Evolutionary conservation across 2,329 filamentous ascomycete genomes (phyloP), one percentile per base, ranked within the genome.

Genomic region (Didymella pomorum): DNA sequence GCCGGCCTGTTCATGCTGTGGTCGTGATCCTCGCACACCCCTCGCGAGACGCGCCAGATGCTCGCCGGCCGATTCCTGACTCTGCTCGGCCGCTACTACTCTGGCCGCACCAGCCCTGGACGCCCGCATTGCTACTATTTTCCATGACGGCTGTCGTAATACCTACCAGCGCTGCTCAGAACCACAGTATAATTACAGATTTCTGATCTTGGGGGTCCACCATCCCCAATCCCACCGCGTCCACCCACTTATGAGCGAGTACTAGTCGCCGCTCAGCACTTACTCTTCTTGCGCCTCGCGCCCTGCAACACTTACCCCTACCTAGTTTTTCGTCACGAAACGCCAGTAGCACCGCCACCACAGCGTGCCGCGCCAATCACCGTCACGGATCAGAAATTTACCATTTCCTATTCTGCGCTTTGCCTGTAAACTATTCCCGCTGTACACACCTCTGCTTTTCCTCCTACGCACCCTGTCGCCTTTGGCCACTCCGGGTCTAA

Each of bases 251-350:
- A 76, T 76, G 74, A 67, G 71, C 62, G 50, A 59, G 59, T 49
- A 56, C 62, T 76, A 71, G 65, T 63, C 62, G 52, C 61, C 52
- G 63, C 56, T 52, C 62, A 68, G 55, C 58, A 58, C 65, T 71
- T 76, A 71, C 67, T 68, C 67, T 77, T 76, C 76, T 76, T 72
- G 71, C 72, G 74, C 71, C 66, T 58, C 64, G 72, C 72, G 74
- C 76, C 69, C 69, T 74, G 75, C 75, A 77, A 77, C 73, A 77
- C 70, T 77, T 77, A 62, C 50, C 64, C 68, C 61, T 64, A 68
- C 64, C 66, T 63, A 68, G 61, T 70, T 71, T 73, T 74, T 69
- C 64, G 63, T 63, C 64, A 64, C 67, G 45, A 64, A 63, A 61
- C 58, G 60, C 45, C 65, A 54, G 20, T 46, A 56, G 63, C 65